A percentile compares a stretch with the other conserved stretches of the same genome.
Conservation (phyloP, 2,329 filamentous ascomycete genomes). For the Paraphaeosphaeria minitans region DNA sequence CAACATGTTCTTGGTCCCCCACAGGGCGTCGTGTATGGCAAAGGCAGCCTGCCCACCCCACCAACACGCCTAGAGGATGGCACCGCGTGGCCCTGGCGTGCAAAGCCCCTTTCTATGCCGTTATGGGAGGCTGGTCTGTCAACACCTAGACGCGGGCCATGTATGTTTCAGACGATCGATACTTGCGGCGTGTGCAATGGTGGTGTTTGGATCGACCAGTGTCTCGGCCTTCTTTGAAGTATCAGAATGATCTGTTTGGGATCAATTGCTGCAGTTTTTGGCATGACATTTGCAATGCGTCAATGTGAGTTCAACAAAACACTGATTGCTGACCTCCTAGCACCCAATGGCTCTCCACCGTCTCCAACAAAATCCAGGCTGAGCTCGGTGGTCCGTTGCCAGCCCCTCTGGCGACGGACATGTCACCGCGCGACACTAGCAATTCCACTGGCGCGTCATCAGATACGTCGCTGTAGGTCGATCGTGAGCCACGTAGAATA, state of each 20-base stretch:
- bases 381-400: not conserved
- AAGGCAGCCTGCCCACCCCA: no score
- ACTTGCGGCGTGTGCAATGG: not conserved
- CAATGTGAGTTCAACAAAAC: conserved; percentile 4
- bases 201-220: not conserved
- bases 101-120: no score
- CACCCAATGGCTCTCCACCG: not conserved
- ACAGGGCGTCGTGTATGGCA: not conserved
- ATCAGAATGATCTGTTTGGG: not conserved
- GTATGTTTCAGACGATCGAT: not conserved
- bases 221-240: not conserved
- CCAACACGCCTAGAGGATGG: no score
- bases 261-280: not conserved
- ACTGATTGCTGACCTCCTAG: not conserved
- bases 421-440: no score
- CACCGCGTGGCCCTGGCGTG: no score
- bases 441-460: no score
- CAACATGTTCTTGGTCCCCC: not conserved
- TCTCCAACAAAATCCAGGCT: not conserved
- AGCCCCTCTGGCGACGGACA: not conserved
- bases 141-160: not conserved
- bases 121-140: no score
- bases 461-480: no score
- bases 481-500: no score
- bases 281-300: not conserved